Base-by-base conservation (phyloP, 83 land plant species). In the Thuja plicata region DNA sequence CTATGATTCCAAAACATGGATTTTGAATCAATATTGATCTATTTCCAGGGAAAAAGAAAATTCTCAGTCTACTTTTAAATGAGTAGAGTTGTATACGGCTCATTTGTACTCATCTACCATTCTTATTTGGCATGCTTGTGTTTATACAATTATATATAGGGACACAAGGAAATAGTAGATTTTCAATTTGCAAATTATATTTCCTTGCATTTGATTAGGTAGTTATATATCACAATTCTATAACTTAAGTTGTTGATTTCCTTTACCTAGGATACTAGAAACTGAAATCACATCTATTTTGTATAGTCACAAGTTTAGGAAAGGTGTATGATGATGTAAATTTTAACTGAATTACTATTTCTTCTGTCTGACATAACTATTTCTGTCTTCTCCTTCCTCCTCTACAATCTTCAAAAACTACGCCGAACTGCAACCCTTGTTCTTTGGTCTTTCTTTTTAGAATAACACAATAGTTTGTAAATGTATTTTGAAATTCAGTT, bases 181-280 rank as follows among this genome's bases (percentile, higher is more conserved):
- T 97, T 98, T 74, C 99, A 98, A 76, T 98, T 98, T 95, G 99
- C 99, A 35, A 99, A 98, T 92, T 98, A 98, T 86, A 98, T 24
- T 98, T 77, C 86, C 99, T 99, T 52, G 99, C 99, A 88, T 96
- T 98, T 92, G 99, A 98, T 76, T 99, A 98, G 99, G 99, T 91
- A 93, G 34, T 76, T 57, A 41, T 60, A 57, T 11, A 86, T 57
- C 77, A 57, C 50, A 24, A 13, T 46, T 83, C n/a, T 13, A 11
- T 34, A 30, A 83, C 55, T n/a, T n/a, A 73, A 32, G 37, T 19
- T 27, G 35, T 54, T 83, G n/a, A 12, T 15, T 27, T 83, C 55
- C 17, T 48, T 10, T 21, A 19, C 54, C n/a, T 19, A 83, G 19
- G 77, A 83, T 10, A 46, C 30, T 46, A 19, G 17, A 46, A 27